Evolutionary conservation across 2,329 filamentous ascomycete species (phyloP).

Genomic region (Colletotrichum magnum): DNA sequence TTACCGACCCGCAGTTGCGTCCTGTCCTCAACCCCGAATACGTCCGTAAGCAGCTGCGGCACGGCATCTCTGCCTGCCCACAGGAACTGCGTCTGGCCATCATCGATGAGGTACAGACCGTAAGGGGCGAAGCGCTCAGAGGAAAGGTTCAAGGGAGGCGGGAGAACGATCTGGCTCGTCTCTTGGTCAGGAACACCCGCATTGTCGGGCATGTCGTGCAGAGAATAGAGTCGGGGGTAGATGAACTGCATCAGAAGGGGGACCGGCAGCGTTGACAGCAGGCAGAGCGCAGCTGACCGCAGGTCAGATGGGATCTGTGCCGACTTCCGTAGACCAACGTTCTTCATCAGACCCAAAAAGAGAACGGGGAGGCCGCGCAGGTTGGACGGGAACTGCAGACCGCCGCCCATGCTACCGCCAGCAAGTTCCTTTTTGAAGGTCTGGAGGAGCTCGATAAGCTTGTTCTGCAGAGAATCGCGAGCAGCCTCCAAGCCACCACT

Average conservation of each 20-base stretch:
- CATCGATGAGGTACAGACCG: constrained; percentile 95
- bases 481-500: constrained; percentile 91
- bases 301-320: constrained; percentile 95
- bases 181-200: constrained; percentile 87
- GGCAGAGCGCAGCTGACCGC: constrained; percentile 90
- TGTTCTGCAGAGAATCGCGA: constrained; percentile 89
- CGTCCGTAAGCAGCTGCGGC: constrained; percentile 87
- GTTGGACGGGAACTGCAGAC: constrained; percentile 94
- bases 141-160: constrained; percentile 86
- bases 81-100: constrained; percentile 96
- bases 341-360: constrained; percentile 96
- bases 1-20: constrained; percentile 92
- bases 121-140: constrained; percentile 90
- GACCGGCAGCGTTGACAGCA: constrained; percentile 93
- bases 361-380: constrained; percentile 88
- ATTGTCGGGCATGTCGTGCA: constrained; percentile 97
- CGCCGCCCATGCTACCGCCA: constrained; percentile 94
- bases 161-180: constrained; percentile 90
- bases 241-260: constrained; percentile 95
- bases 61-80: constrained; percentile 97
- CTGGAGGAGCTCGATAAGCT: constrained; percentile 91
- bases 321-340: constrained; percentile 92
- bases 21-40: constrained; percentile 90
- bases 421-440: constrained; percentile 98
- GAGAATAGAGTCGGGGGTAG: constrained; percentile 85